Evolutionary conservation across 2,329 filamentous ascomycete genomes (phyloP), one percentile per base, ranked within the genome.

Genomic region (Paecilomyces dactylethromorphus): DNA sequence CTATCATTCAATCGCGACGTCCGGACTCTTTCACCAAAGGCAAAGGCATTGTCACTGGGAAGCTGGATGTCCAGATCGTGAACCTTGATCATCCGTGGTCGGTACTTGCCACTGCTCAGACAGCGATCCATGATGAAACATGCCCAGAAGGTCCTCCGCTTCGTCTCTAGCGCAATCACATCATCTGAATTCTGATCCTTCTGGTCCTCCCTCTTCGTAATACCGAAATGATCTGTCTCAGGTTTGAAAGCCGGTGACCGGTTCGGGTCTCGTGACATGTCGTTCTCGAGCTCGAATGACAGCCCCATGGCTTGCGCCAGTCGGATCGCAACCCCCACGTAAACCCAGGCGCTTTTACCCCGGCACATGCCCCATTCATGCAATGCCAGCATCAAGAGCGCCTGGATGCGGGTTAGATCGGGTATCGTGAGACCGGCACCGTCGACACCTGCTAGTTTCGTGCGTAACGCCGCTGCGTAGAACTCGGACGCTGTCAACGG

Each of bases 341-440:
- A 80, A 15, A 77, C 62, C 78, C 81, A 85, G 6, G 82, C 81
- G 57, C 78, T 80, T 39, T 74, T 74, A 13, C 82, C 82, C 54
- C 80, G 76, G 59, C 78, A 79, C 74, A 81, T 82, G 31, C 81
- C 79, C 81, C 82, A 85, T 63, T 84, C 82, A 62, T 84, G 82
- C 54, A 83, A 71, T 2, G 78, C 79, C 3, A 85, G 73, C 81
- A 85, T 84, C 31, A 85, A 69, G 22, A 81, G 71, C 3, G 81
- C 79, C 64, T 85, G 83, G 0, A 78, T 77, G 18, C 78, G 77
- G 49, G 80, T 76, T n/a, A 84, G 70, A 51, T 80, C 79, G 3
- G 79, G 73, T 1, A 70, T 63, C 2, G 74, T 74, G 15, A 79
- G 63, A 58, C 70, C 71, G 35, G 74, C 73, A 50, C 78, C 78